Percentiles rank a stretch among this genome's conserved stretches.
Evolutionary conservation across 129 eudicot species (phyloP).

Genomic region (Deinandra increscens): DNA sequence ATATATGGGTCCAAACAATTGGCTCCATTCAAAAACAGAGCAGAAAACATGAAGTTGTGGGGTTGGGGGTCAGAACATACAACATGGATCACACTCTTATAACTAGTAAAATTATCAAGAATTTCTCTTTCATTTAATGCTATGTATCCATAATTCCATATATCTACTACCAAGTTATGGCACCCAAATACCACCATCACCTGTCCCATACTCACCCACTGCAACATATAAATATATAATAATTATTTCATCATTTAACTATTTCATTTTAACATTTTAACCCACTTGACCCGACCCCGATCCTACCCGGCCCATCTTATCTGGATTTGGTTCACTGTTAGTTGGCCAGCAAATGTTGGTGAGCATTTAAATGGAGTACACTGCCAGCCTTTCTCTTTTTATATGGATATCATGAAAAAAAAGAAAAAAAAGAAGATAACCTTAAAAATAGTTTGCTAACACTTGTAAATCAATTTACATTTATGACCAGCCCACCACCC

Average conservation of each 20-base stretch:
- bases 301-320: no score
- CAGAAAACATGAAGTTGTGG: slow-evolving; percentile 32
- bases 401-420: no score
- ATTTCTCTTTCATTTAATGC: slow-evolving; percentile 1
- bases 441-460: neutral
- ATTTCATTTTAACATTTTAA: neutral
- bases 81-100: slow-evolving; percentile 19
- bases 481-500: slow-evolving; percentile 15
- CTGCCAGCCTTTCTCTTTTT: slow-evolving; percentile 23
- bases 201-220: slow-evolving; percentile 1
- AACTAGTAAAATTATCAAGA: slow-evolving; percentile 10
- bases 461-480: neutral
- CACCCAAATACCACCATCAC: slow-evolving; percentile 3
- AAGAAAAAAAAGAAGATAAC: neutral
- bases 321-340: neutral
- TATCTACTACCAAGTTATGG: slow-evolving; percentile 18
- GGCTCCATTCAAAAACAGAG: slow-evolving; percentile 10
- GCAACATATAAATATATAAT: neutral
- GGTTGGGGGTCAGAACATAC: slow-evolving; percentile 21
- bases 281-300: neutral
- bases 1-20: neutral
- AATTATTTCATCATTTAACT: neutral
- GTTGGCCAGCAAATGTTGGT: slow-evolving; percentile 32
- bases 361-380: slow-evolving; percentile 26
- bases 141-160: slow-evolving; percentile 14